Evolutionary conservation across 73 alveolate species (phyloP).

Genomic region (Stentor roeselii): DNA sequence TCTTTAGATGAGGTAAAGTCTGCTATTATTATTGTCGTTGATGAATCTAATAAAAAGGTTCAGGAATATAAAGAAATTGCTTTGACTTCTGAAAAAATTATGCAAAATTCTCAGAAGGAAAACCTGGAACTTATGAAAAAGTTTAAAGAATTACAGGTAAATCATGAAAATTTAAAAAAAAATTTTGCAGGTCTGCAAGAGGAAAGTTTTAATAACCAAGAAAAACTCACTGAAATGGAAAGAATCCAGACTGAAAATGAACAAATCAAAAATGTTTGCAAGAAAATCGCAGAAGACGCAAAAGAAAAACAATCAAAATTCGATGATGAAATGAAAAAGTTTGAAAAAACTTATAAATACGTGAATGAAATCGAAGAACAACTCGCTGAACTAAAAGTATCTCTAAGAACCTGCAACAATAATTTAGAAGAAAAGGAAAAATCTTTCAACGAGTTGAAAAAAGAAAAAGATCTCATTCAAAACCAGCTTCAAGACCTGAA

Average conservation of each 20-base stretch:
- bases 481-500: neutral
- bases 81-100: neutral
- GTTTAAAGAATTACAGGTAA: neutral
- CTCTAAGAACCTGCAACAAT: neutral
- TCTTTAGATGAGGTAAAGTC: neutral
- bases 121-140: slow-evolving; percentile 14
- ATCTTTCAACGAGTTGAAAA: too few species aligned
- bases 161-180: neutral
- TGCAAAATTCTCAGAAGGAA: neutral
- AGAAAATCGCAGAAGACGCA: neutral
- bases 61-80: neutral
- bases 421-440: neutral
- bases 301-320: too few species aligned
- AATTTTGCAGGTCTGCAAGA: neutral
- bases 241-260: neutral
- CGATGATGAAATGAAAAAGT: neutral
- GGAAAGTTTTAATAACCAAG: neutral
- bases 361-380: neutral
- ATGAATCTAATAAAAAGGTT: neutral
- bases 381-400: neutral
- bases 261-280: neutral
- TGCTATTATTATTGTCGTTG: neutral
- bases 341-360: neutral
- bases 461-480: neutral
- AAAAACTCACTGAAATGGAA: neutral